Evolutionary conservation across 805 yeast species (phyloP).

Genomic region (Starmerella vitae): DNA sequence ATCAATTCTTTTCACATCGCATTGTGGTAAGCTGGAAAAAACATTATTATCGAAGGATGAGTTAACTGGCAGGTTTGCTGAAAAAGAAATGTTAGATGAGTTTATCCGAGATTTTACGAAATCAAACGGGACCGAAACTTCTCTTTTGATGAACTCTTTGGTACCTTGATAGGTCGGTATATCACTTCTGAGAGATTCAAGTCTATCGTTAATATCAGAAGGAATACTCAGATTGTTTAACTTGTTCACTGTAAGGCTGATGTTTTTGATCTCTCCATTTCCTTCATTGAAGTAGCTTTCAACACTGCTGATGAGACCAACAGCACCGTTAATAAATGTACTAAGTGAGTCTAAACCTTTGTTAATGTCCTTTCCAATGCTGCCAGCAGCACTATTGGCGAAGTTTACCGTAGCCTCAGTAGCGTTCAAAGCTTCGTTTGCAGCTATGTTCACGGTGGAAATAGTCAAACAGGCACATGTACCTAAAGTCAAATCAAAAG

Average conservation of each 20-base stretch:
- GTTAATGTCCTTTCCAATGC: constrained; percentile 48
- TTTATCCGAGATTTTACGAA: constrained; percentile 32
- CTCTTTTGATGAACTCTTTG: constrained; percentile 40
- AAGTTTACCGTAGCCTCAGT: constrained; percentile 47
- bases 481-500: constrained; percentile 63
- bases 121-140: constrained; percentile 50
- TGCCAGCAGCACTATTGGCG: constrained; percentile 48
- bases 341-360: constrained; percentile 52
- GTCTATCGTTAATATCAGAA: constrained; percentile 41
- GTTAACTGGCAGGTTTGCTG: background rate
- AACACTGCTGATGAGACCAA: constrained; percentile 39
- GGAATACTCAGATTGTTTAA: constrained; percentile 55
- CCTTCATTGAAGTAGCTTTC: constrained; percentile 43
- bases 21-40: background rate
- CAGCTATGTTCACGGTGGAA: constrained; percentile 59
- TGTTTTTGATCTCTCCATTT: constrained; percentile 32
- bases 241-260: constrained; percentile 45
- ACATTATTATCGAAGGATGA: background rate
- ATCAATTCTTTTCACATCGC: constrained; percentile 4
- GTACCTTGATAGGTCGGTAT: constrained; percentile 58
- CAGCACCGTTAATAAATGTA: constrained; percentile 40
- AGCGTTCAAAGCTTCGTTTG: constrained; percentile 57
- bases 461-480: constrained; percentile 75
- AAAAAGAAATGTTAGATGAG: constrained; percentile 6
- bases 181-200: constrained; percentile 38